Evolutionary conservation across 1,139 yeast species (phyloP).

Genomic region (Hansenula lynferdii): DNA sequence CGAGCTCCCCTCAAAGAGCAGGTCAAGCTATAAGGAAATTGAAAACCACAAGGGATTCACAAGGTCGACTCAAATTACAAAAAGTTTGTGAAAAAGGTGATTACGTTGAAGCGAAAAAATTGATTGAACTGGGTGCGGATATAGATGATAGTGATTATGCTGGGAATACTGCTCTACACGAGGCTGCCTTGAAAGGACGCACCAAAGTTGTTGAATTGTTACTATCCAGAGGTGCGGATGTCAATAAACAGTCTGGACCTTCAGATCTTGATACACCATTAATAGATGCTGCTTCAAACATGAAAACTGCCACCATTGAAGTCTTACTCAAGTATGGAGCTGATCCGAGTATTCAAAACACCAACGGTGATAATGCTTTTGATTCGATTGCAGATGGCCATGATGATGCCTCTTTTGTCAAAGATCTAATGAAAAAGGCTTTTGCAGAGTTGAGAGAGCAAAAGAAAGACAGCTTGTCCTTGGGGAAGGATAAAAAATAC

Average conservation of each 20-base stretch:
- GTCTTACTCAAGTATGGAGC: conserved; percentile 71
- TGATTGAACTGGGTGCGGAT: conserved; percentile 62
- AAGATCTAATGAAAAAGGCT: conserved; percentile 29
- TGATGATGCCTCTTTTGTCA: conserved; percentile 19
- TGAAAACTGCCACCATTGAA: conserved; percentile 65
- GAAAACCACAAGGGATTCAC: conserved; percentile 66
- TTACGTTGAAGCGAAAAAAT: conserved; percentile 50
- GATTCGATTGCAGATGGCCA: conserved; percentile 48
- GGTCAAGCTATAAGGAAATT: conserved; percentile 30
- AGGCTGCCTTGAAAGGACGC: conserved; percentile 84
- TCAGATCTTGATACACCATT: conserved; percentile 86
- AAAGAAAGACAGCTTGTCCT: conserved; percentile 4
- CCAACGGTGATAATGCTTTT: conserved; percentile 77
- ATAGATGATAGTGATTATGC: conserved; percentile 89
- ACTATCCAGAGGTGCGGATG: conserved; percentile 60
- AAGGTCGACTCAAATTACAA: conserved; percentile 77
- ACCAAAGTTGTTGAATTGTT: conserved; percentile 50
- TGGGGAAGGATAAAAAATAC: background rate
- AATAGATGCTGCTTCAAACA: conserved; percentile 88
- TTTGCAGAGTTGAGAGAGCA: conserved; percentile 26
- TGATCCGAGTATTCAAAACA: conserved; percentile 77
- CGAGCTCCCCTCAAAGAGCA: conserved; percentile 23
- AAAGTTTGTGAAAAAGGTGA: conserved; percentile 82
- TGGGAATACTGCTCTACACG: conserved; percentile 87
- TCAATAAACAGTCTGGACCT: conserved; percentile 74